Evolutionary conservation across 805 yeast genomes (phyloP).

Genomic region (Komagataella pseudopastoris): DNA sequence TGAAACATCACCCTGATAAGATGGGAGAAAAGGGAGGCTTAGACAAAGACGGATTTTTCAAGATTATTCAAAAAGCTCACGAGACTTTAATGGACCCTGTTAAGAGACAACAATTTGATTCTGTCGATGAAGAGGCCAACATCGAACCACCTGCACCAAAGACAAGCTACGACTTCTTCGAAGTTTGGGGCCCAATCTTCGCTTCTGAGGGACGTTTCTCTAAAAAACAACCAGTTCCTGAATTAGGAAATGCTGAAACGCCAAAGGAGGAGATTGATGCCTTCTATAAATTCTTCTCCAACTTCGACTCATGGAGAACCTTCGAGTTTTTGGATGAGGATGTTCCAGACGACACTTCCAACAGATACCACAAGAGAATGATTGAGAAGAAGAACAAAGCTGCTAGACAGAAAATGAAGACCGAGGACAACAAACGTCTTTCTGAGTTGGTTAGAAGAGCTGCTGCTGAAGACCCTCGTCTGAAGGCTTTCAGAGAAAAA

Average conservation of each 20-base stretch:
- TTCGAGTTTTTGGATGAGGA: slow-evolving; percentile 98
- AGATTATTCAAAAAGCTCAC: slow-evolving; percentile 93
- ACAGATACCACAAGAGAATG: slow-evolving; percentile 98
- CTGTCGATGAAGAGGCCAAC: slow-evolving; percentile 83
- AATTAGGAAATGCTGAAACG: slow-evolving; percentile 54
- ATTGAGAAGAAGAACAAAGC: slow-evolving; percentile 95
- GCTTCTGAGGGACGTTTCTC: slow-evolving; percentile 87
- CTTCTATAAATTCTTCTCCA: slow-evolving; percentile 86
- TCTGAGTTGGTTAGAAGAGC: slow-evolving; percentile 83
- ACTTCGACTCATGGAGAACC: slow-evolving; percentile 95
- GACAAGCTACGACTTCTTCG: slow-evolving; percentile 67
- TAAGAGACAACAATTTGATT: slow-evolving; percentile 89
- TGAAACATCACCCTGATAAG: slow-evolving; percentile 97
- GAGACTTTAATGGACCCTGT: slow-evolving; percentile 77
- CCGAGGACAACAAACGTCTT: slow-evolving; percentile 88
- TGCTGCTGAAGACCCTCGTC: slow-evolving; percentile 85
- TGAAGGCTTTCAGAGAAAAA: slow-evolving; percentile 81
- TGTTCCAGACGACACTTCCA: slow-evolving; percentile 97
- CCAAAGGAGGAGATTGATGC: slow-evolving; percentile 71
- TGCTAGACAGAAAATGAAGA: slow-evolving; percentile 93
- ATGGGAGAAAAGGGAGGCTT: slow-evolving; percentile 81
- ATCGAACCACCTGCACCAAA: slow-evolving; percentile 66
- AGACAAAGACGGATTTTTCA: slow-evolving; percentile 93
- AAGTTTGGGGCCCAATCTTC: slow-evolving; percentile 88
- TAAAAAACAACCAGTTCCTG: slow-evolving; percentile 79